Percentiles rank a stretch among this genome's conserved stretches.
phyloP scores from a whole-genome alignment of 2,329 filamentous ascomycete genomes.

The Colletotrichum higginsianum region DNA sequence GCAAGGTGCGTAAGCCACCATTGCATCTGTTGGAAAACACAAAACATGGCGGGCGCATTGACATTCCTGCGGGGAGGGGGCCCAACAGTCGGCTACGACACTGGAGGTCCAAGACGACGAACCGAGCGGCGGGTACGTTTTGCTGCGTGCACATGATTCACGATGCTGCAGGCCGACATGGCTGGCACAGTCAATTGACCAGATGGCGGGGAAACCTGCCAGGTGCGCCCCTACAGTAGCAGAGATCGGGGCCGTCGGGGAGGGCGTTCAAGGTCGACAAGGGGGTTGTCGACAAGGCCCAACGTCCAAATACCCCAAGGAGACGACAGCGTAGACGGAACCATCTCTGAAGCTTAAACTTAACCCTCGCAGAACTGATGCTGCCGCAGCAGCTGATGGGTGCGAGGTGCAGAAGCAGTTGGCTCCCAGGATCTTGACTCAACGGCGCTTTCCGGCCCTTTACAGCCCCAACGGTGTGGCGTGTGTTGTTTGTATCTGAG shows the following conservation, averaged over 20 bases:
- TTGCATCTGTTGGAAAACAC: background rate
- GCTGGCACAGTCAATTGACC: slow-evolving; percentile 2
- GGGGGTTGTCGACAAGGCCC: slow-evolving; percentile 3
- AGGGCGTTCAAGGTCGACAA: slow-evolving; percentile 4
- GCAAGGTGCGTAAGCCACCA: background rate
- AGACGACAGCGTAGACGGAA: background rate
- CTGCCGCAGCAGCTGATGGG: background rate
- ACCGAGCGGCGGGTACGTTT: background rate
- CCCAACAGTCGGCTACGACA: background rate
- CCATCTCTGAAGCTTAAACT: background rate
- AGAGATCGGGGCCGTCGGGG: slow-evolving; percentile 7
- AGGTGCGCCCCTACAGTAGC: background rate
- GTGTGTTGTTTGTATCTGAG: background rate
- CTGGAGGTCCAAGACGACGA: background rate
- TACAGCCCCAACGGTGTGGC: slow-evolving; percentile 15
- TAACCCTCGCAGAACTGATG: background rate
- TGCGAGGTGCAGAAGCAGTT: slow-evolving; percentile 3
- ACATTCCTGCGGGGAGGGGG: background rate
- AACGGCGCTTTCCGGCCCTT: slow-evolving; percentile 1
- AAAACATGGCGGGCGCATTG: background rate
- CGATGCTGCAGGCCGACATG: slow-evolving; percentile 12
- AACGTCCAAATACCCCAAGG: background rate
- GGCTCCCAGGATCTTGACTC: slow-evolving; percentile 24
- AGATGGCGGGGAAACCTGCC: slow-evolving; percentile 2
- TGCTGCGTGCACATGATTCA: slow-evolving; percentile 5